A percentile compares a stretch with the other conserved stretches of the same genome.
These are phyloP conservation scores for Fomitiporia mediterranea DNA, from an alignment of 1,284 basidiomycete species.

Conservation along the genomic window DNA sequence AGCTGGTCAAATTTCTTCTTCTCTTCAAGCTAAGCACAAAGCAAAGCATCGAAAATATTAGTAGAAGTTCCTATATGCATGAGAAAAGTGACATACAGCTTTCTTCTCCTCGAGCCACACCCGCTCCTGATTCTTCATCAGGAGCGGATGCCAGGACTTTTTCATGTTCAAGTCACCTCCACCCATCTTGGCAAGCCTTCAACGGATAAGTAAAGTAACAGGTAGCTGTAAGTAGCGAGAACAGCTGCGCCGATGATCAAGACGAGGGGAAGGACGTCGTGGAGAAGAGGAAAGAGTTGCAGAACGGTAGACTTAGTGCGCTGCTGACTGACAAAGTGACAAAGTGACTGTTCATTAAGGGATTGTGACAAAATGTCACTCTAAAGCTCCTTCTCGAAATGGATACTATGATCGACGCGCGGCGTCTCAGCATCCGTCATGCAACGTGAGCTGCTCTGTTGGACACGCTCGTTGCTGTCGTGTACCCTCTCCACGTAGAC, in stretches of 20 bases:
- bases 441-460: too few relatives aligned
- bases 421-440: too few relatives aligned
- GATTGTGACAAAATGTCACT: too few relatives aligned
- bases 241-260: background rate
- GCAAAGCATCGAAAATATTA: constrained; percentile 19
- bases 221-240: background rate
- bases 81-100: constrained; percentile 55
- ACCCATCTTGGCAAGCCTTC: constrained; percentile 73
- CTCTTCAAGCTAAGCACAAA: constrained; percentile 74
- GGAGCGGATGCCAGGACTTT: constrained; percentile 98
- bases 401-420: constrained; percentile 1
- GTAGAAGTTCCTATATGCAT: constrained; percentile 4
- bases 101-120: constrained; percentile 99
- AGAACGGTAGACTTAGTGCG: too few relatives aligned
- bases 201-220: constrained; percentile 8
- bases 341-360: too few relatives aligned
- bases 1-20: constrained; percentile 97
- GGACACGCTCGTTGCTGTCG: too few relatives aligned
- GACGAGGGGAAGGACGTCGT: background rate
- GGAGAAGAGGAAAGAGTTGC: constrained; percentile 1
- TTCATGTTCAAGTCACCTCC: constrained; percentile 95
- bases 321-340: too few relatives aligned
- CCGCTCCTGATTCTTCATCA: constrained; percentile 97
- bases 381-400: background rate
- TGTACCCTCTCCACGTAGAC: background rate